These are phyloP conservation scores for Penicillium hesseltinei DNA, from an alignment of 2,329 filamentous ascomycete genomes.

Conservation along the genomic window DNA sequence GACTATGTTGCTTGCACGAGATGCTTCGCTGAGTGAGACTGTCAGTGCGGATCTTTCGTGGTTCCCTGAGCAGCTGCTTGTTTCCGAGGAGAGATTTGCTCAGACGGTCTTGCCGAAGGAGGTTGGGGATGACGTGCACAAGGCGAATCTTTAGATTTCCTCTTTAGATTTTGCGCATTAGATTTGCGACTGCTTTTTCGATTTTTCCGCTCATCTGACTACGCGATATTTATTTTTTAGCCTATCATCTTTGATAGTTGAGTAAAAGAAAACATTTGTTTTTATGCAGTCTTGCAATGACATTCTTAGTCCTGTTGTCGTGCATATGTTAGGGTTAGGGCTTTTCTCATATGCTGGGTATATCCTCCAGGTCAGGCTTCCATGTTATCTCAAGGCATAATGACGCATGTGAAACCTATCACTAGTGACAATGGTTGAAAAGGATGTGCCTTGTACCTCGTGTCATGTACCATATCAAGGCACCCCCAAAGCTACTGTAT, in stretches of 20 bases:
- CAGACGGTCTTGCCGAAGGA: slow-evolving; percentile 13
- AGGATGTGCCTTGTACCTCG: neutral
- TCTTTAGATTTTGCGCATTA: neutral
- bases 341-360: neutral
- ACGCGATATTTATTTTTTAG: neutral
- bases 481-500: neutral
- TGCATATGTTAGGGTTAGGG: neutral
- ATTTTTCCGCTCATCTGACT: neutral
- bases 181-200: neutral
- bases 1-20: slow-evolving; percentile 24
- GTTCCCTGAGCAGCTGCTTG: slow-evolving; percentile 31
- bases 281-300: neutral
- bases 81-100: slow-evolving; percentile 25
- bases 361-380: neutral
- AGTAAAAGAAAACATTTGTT: neutral
- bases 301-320: neutral
- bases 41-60: slow-evolving; percentile 22
- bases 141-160: slow-evolving; percentile 10
- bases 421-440: neutral
- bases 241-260: neutral
- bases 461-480: neutral
- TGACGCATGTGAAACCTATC: neutral
- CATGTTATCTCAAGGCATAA: neutral
- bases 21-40: slow-evolving; percentile 5
- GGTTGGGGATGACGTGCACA: slow-evolving; percentile 1